Evolutionary conservation across 495 filamentous ascomycete genomes (phyloP), one percentile per base, ranked within the genome.

Genomic region (Aspergillus ostianus): DNA sequence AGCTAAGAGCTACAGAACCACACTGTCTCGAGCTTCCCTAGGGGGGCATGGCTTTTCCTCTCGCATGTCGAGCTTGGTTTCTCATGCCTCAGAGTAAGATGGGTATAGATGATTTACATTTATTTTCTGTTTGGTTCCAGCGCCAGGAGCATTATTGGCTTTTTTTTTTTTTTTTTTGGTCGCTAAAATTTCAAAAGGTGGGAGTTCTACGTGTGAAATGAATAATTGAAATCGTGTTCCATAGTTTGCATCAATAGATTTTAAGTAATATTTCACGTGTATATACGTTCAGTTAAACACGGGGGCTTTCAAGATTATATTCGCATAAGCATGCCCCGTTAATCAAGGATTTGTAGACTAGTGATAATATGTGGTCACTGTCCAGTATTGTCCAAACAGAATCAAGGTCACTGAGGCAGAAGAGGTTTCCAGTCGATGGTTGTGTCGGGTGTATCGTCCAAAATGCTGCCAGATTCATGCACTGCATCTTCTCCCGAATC

Each of bases 371-470:
- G 29, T 41, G 13, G 12, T 41, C 36, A 17, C 36, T 41, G 13
- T 4, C 13, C 9, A 41, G 12, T 32, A 58, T 60, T 32, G 30
- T 8, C 10, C 10, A 32, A 7, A 32, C 30, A 32, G 30, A 7
- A 32, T 12, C 2, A 17, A 10, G 36, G 2, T 56, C 52, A 64
- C 53, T 66, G 60, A 26, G 67, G 72, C 55, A 70, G 49, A 53
- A 77, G 72, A 10, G 73, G 69, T 47, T 72, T 73, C 75, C 75
- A 77, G 41, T 47, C 67, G 26, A 76, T 63, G 0, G 60, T 50
- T 6, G 70, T 72, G 50, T 53, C 62, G 26, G 51, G 47, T 18
- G 51, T 50, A 53, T 69, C 68, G 27, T 64, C 64, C 19, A 77
- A 63, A 15, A 77, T 64, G 62, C 70, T 41, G 36, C 13, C 13